Base-by-base conservation (phyloP, 371 early-diverging fungal species). In the Mucor sp. region DNA sequence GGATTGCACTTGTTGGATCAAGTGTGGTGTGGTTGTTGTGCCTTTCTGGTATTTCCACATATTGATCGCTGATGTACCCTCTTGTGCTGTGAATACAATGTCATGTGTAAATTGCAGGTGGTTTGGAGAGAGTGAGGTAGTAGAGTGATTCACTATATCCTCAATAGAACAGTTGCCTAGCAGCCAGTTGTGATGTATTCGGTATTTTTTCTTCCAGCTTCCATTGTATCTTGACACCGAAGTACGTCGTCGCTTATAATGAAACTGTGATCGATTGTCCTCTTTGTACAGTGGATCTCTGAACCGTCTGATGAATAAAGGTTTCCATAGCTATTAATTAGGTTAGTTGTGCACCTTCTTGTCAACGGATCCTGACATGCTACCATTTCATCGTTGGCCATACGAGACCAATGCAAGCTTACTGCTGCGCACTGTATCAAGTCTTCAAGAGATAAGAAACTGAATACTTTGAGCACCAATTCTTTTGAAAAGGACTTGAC, bases 321-420 rank as follows among this genome's bases (percentile, higher is more conserved):
- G 75, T 60, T 80, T 83, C 85, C 85, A 85, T n/a, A 85, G 67
- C 85, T 85, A 62, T 32, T 44, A 43, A 11, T 21, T n/a, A 39
- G 27, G 58, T 27, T 32, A 65, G 30, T 17, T 2, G 9, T 58
- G 2, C 3, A 4, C 7, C 21, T 3, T 14, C 9, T 59, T 19
- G 4, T 33, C 4, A 44, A 1, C 44, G 30, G 25, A 9, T 25
- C 23, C 0, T 5, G 17, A 19, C 25, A 39, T 68, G n/a, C n/a
- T 74, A 85, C 85, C 71, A 76, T 65, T 50, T 78, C 78, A 66
- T 85, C 85, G 25, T 79, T 83, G 23, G 82, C 79, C 15, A 83
- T 65, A 11, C 74, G 70, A 55, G 61, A 72, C 85, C 85, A 85
- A 17, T 65, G 47, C 9, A 59, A 33, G 37, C 74, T 80, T 28